Evolutionary conservation across 306 rosid species (phyloP).

Genomic region (Adenanthera pavonina): DNA sequence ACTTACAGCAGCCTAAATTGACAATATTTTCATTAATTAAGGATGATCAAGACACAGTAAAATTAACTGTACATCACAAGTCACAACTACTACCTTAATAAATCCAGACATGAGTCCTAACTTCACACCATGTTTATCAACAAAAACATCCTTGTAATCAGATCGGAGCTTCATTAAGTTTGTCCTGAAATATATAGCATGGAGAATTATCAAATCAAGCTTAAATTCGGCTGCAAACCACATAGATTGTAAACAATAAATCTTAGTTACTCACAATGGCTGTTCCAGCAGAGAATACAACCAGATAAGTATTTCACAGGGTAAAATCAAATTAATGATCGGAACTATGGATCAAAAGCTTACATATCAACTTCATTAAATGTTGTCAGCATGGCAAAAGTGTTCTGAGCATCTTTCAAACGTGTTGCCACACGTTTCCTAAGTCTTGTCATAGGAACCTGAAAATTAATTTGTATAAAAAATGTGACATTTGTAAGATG

Average conservation of each 20-base stretch:
- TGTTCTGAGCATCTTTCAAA: slow-evolving; percentile 72
- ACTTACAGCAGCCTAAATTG: slow-evolving; percentile 66
- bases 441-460: slow-evolving; percentile 78
- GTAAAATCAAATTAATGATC: background rate
- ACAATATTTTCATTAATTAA: slow-evolving; percentile 4
- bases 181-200: slow-evolving; percentile 53
- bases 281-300: slow-evolving; percentile 14
- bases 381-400: slow-evolving; percentile 72
- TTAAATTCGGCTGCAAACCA: background rate
- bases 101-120: slow-evolving; percentile 72
- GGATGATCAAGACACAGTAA: background rate
- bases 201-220: background rate
- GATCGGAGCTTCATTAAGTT: slow-evolving; percentile 67
- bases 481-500: background rate
- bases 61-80: slow-evolving; percentile 24
- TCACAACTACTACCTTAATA: slow-evolving; percentile 48
- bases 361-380: slow-evolving; percentile 75
- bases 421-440: slow-evolving; percentile 75
- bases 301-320: background rate
- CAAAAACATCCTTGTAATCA: slow-evolving; percentile 68
- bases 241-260: background rate
- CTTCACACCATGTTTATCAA: slow-evolving; percentile 68
- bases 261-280: background rate
- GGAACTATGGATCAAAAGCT: slow-evolving; percentile 25
- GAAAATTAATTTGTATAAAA: background rate